Evolutionary conservation across 2,329 filamentous ascomycete species (phyloP), one percentile per base, ranked within the genome.

Genomic region (Colletotrichum tropicale): DNA sequence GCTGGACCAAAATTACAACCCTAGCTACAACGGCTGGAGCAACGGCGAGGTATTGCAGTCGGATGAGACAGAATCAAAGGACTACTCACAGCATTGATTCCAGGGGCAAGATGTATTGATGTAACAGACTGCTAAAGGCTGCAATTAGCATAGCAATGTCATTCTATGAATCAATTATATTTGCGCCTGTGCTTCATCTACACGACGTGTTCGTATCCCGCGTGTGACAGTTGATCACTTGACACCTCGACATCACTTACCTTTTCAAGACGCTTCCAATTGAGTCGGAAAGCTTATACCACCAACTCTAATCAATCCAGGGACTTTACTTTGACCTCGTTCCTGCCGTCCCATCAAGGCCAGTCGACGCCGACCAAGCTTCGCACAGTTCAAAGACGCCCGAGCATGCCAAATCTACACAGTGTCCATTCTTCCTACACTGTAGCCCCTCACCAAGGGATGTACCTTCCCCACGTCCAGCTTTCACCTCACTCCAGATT

Each of bases 401-500:
- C 5, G n/a, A 18, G 16, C 15, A 13, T 13, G n/a, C 30, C 2
- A 6, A 3, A 18, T 5, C 1, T 3, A 2, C 28, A 76, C 74
- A 43, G 74, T 76, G 24, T 28, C 18, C 0, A 2, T 18, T 4
- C 5, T 4, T 4, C 3, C 8, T 7, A n/a, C 28, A 76, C 74
- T 60, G 74, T 76, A 73, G 70, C 74, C 65, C 74, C 74, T 76
- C 74, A 69, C 16, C 43, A 32, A 34, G 58, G 64, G 58, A 74
- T 58, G 56, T 65, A 73, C 64, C 61, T 67, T 55, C 73, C 66
- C 70, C 73, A 65, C 70, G 32, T 43, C 48, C 38, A 65, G 34
- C 74, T 69, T 74, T 30, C 74, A 74, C 58, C n/a, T 74, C 58
- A 69, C 70, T 76, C 24, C 58, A n/a, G 38, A 69, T 65, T 69